Conservation (phyloP, 2,329 filamentous ascomycete genomes). For the Penicillium sp. region DNA sequence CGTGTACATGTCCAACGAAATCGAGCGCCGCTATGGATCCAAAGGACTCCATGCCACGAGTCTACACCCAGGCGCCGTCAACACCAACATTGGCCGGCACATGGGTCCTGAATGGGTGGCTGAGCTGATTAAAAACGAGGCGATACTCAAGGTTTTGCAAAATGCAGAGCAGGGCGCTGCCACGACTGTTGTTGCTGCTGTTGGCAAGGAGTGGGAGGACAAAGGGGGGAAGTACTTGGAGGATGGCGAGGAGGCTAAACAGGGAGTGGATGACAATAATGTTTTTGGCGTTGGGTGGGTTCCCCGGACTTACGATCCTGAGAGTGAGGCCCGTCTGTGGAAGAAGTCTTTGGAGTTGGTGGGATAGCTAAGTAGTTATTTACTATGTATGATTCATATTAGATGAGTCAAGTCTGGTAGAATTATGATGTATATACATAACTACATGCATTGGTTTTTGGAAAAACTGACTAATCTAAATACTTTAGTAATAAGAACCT, state of each 20-base stretch:
- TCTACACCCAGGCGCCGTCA: conserved; percentile 36
- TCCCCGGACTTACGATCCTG: conserved; percentile 20
- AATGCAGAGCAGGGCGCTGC: conserved; percentile 33
- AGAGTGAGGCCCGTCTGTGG: conserved; percentile 30
- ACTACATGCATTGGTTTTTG: too few relatives aligned
- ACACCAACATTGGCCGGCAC: conserved; percentile 5
- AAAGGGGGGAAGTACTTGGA: conserved; percentile 31
- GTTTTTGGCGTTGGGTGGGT: conserved; percentile 5
- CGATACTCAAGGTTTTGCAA: conserved; percentile 21
- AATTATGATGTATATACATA: too few relatives aligned
- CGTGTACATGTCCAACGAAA: conserved; percentile 48
- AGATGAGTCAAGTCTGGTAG: too few relatives aligned
- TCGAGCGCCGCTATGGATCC: conserved; percentile 46
- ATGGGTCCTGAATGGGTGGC: not conserved
- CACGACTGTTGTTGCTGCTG: conserved; percentile 31
- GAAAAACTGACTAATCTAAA: too few relatives aligned
- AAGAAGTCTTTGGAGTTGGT: conserved; percentile 24
- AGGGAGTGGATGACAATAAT: conserved; percentile 1
- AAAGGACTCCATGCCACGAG: conserved; percentile 41
- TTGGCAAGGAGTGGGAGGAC: conserved; percentile 25
- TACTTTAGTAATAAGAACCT: too few relatives aligned
- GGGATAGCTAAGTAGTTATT: not conserved
- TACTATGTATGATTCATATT: too few relatives aligned
- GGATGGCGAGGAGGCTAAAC: conserved; percentile 15
- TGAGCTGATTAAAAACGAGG: not conserved